Evolutionary conservation across 345 rosid species (phyloP).

Genomic region (Carallia pectinifolia): DNA sequence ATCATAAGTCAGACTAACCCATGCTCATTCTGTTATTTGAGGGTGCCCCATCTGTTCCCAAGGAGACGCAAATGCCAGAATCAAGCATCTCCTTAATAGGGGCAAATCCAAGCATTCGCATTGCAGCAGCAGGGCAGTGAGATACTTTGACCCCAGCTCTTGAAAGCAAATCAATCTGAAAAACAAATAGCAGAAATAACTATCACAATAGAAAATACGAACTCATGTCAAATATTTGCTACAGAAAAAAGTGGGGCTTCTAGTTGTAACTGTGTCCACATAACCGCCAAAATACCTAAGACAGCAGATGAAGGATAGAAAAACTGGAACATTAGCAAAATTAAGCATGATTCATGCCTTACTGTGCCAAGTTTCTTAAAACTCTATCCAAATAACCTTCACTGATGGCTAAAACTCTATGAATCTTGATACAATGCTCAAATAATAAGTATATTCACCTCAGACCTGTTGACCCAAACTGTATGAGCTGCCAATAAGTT

Average conservation of each 20-base stretch:
- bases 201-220: neutral
- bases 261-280: too few species aligned
- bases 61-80: slow-evolving; percentile 59
- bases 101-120: slow-evolving; percentile 80
- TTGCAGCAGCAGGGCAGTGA: slow-evolving; percentile 72
- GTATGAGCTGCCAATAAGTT: slow-evolving; percentile 16
- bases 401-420: neutral
- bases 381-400: too few species aligned
- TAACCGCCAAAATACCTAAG: too few species aligned
- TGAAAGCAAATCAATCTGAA: slow-evolving; percentile 58
- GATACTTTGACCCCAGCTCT: slow-evolving; percentile 66
- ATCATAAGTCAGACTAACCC: slow-evolving; percentile 36
- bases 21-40: slow-evolving; percentile 83
- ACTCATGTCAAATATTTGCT: too few species aligned
- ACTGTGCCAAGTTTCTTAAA: too few species aligned
- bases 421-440: neutral
- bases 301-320: neutral
- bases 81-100: slow-evolving; percentile 61
- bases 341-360: neutral
- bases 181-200: neutral
- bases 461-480: slow-evolving; percentile 51
- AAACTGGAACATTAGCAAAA: neutral
- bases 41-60: slow-evolving; percentile 87
- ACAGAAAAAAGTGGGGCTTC: too few species aligned
- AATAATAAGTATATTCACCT: slow-evolving; percentile 38